Evolutionary conservation across 805 yeast genomes (phyloP).

Genomic region (Wickerhamomyces chambardii): DNA sequence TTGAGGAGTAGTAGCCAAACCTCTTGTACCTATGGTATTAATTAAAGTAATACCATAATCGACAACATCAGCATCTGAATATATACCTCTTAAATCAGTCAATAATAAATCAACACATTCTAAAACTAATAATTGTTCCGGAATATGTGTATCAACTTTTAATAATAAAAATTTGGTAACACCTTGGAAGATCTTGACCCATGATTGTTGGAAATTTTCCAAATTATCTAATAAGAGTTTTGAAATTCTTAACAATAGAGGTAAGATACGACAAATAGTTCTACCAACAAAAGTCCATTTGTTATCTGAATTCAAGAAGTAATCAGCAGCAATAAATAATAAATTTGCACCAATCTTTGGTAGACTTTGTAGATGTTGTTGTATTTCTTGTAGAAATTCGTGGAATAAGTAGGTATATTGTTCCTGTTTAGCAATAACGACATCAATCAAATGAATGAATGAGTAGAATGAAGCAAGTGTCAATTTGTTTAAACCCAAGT

Average conservation of each 20-base stretch:
- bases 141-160: slow-evolving; percentile 35
- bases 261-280: slow-evolving; percentile 51
- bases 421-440: slow-evolving; percentile 56
- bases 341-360: slow-evolving; percentile 46
- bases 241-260: slow-evolving; percentile 38
- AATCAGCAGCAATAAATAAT: slow-evolving; percentile 33
- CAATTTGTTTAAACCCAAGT: slow-evolving; percentile 15
- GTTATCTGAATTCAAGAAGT: slow-evolving; percentile 37
- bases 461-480: slow-evolving; percentile 38
- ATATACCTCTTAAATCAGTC: slow-evolving; percentile 28
- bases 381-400: slow-evolving; percentile 29
- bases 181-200: slow-evolving; percentile 22
- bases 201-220: slow-evolving; percentile 16
- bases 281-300: slow-evolving; percentile 59
- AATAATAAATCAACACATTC: slow-evolving; percentile 52
- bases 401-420: slow-evolving; percentile 52
- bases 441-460: slow-evolving; percentile 51
- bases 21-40: slow-evolving; percentile 47
- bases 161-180: slow-evolving; percentile 36
- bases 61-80: slow-evolving; percentile 30
- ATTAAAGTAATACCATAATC: slow-evolving; percentile 35
- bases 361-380: slow-evolving; percentile 13
- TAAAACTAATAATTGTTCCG: slow-evolving; percentile 56
- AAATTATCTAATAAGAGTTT: slow-evolving; percentile 13
- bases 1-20: slow-evolving; percentile 37